Evolutionary conservation across 768 basidiomycete genomes (phyloP), one percentile per base, ranked within the genome.

Genomic region (Imleria badia): DNA sequence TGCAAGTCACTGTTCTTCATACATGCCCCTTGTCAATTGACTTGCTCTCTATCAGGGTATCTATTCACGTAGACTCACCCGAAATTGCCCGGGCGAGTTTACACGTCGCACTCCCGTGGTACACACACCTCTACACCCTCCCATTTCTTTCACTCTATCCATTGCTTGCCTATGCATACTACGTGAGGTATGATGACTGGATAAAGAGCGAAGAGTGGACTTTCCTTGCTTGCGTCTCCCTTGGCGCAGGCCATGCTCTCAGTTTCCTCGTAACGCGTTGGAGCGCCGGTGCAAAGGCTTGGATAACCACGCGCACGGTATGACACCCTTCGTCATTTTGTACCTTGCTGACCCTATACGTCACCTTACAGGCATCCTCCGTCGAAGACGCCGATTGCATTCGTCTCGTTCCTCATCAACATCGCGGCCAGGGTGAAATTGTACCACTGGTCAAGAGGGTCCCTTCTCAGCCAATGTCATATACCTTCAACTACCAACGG

Each of bases 141-240:
- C 91, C 91, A 0, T 91, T 91, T 64, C 77, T 93, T n/a, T 81
- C 80, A 1, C 75, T 93, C 45, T 94, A 93, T 58, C 91, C 91
- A 0, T 68, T 94, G 30, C 80, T 91, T 30, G 90, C 89, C 23
- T 97, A 96, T 70, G 88, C 94, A 20, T 98, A 98, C 77, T 91
- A 87, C 64, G 71, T 94, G 72, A 87, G 82, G 71, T 97, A 98
- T 71, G 91, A 96, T 64, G 75, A 86, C 57, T 97, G 91, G 89
- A 76, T 98, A 51, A 81, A 86, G 65, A 91, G 90, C 53, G 94
- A 96, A 73, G 96, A 98, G 70, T 98, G 95, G 95, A 96, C 97
- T 0, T 99, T 98, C 68, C 81, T 98, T 20, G 91, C 89, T 35
- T 94, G 89, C 60, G 87, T 95, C 14, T 73, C 84, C 4, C 81